phyloP scores from a whole-genome alignment of 345 rosid genomes.

The Populus tremula region DNA sequence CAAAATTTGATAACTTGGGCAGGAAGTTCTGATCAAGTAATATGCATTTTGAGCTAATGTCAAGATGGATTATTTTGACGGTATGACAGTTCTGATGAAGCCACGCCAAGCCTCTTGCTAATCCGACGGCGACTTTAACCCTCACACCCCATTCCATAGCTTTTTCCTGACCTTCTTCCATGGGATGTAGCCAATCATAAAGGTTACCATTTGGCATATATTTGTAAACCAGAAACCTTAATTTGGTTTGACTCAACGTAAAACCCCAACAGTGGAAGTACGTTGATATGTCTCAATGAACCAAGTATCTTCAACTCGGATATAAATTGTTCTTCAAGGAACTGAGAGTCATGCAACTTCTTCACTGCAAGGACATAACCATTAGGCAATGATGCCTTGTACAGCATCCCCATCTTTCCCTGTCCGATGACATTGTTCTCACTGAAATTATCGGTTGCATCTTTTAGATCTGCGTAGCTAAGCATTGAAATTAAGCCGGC shows the following conservation, averaged over 20 bases:
- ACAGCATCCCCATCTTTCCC: constrained; percentile 23
- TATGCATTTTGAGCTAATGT: too few relatives aligned
- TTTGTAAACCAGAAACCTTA: constrained; percentile 25
- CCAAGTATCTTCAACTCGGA: constrained; percentile 20
- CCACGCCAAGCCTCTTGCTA: too few relatives aligned
- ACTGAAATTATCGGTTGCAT: constrained; percentile 22
- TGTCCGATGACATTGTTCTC: constrained; percentile 16
- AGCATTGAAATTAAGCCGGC: not conserved
- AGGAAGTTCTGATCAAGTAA: too few relatives aligned
- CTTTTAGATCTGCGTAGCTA: constrained; percentile 18
- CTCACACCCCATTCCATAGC: constrained; percentile 29
- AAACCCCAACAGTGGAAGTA: constrained; percentile 30
- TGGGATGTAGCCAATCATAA: constrained; percentile 17
- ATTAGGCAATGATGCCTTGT: constrained; percentile 13
- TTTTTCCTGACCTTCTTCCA: not conserved
- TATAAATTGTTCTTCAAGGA: constrained; percentile 20
- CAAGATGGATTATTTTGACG: too few relatives aligned
- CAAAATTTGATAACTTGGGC: too few relatives aligned
- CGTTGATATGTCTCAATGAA: constrained; percentile 19
- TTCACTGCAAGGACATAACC: constrained; percentile 21
- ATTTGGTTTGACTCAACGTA: not conserved
- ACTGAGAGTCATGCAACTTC: constrained; percentile 12
- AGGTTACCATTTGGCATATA: constrained; percentile 28
- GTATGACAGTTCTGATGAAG: too few relatives aligned
- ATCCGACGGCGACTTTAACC: constrained; percentile 19